Conservation (phyloP, 371 early-diverging fungal genomes). For the Circinella umbellata region DNA sequence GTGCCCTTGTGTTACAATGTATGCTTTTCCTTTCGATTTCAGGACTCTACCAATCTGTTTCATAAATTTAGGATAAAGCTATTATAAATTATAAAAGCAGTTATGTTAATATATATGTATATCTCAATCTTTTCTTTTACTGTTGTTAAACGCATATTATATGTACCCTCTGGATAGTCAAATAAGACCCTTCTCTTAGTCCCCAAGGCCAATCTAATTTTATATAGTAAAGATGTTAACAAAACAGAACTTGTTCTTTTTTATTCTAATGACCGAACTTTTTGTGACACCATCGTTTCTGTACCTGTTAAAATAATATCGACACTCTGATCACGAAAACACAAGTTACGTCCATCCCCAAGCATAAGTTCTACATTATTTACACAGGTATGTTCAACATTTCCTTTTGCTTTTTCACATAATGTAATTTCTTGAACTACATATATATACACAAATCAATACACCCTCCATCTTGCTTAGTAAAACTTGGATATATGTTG, state of each 20-base stretch:
- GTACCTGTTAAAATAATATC: constrained; percentile 50
- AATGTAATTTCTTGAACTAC: constrained; percentile 38
- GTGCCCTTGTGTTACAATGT: constrained; percentile 49
- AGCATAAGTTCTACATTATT: constrained; percentile 42
- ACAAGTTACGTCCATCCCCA: constrained; percentile 40
- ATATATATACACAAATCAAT: neutral
- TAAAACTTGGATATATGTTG: neutral
- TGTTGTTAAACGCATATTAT: no score
- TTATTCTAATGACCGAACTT: no score
- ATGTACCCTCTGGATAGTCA: constrained; percentile 41
- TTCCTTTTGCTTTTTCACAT: constrained; percentile 38
- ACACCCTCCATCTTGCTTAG: no score
- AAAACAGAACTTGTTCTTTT: no score
- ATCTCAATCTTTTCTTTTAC: no score
- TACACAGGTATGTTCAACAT: constrained; percentile 30
- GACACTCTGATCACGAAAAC: constrained; percentile 34
- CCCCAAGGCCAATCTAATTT: constrained; percentile 55
- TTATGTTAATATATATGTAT: neutral
- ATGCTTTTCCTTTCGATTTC: constrained; percentile 38
- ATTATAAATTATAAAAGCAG: neutral
- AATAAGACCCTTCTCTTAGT: constrained; percentile 40
- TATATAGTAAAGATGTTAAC: neutral
- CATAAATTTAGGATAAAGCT: constrained; percentile 54
- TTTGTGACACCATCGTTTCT: neutral
- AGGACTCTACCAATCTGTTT: constrained; percentile 38